Base-by-base conservation (phyloP, 2,329 filamentous ascomycete genomes). In the Pezicula radicicola region DNA sequence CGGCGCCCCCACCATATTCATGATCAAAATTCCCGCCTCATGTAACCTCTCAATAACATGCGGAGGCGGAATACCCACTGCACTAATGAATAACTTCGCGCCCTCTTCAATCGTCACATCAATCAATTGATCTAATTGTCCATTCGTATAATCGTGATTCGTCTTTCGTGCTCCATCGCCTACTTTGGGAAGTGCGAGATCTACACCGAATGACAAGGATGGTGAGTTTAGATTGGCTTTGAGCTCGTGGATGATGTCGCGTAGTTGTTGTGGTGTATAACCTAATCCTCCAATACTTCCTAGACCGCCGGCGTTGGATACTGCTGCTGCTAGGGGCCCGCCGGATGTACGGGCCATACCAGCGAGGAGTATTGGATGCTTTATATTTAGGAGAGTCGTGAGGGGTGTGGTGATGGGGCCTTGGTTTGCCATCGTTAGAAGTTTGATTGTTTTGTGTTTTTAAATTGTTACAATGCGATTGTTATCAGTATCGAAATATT, bases 1-100 rank as follows among this genome's bases (percentile, higher is more conserved):
- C 2, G 93, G 92, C 63, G 92, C 89, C 0, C 93, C 93, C 18
- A 97, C 91, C 92, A 97, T 97, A 70, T 97, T 97, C 91, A 97
- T 97, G 35, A 97, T 79, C 53, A 95, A 67, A 39, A 97, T 88
- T 0, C 88, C 89, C 0, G 88, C 87, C 8, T 79, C 77, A 66
- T 97, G 93, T 42, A 97, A 76, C 43, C 84, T 75, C 60, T 89
- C 84, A 52, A 97, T 87, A 4, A 92, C 83, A 52, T 75, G 70
- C 43, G 75, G 74, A 0, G 92, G 90, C 15, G 93, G 93, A 19
- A 97, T 87, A 8, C 93, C 93, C 0, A 97, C 91, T 1, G 93
- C 93, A 48, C 79, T 85, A 40, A 97, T 91, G 66, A 97, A 97
- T 46, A 97, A 73, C 66, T 78, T 83, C 7, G 93, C 90, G n/a